Evolutionary conservation across 352 stramenopile genomes (phyloP).

Genomic region (Poterioochromonas sp.): DNA sequence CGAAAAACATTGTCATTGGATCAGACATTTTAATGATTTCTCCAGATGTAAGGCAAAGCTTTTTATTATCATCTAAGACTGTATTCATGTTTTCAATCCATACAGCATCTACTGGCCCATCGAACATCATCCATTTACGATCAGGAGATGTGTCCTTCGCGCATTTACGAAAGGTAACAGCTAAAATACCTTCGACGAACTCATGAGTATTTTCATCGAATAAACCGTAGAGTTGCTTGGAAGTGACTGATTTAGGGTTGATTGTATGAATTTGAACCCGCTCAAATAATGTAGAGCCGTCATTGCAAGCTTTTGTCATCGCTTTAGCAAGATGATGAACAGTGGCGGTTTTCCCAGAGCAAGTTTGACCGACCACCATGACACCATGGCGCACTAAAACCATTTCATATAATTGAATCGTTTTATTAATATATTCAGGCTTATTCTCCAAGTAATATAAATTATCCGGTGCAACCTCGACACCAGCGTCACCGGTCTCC

Average conservation of each 20-base stretch:
- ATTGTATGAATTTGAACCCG: constrained; percentile 57
- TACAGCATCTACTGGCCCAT: constrained; percentile 78
- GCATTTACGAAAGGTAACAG: constrained; percentile 76
- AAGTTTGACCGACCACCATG: constrained; percentile 87
- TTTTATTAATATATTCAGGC: constrained; percentile 77
- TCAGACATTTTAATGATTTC: constrained; percentile 82
- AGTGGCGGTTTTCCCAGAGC: constrained; percentile 80
- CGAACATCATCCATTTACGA: constrained; percentile 84
- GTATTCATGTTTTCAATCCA: constrained; percentile 90
- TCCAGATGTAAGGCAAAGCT: constrained; percentile 79
- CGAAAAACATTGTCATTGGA: constrained; percentile 91
- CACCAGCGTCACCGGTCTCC: constrained; percentile 58
- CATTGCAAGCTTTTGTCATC: constrained; percentile 64
- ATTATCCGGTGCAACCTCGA: constrained; percentile 51
- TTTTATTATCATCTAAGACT: constrained; percentile 85
- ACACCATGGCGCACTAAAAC: constrained; percentile 89
- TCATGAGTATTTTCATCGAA: constrained; percentile 87
- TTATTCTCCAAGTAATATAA: constrained; percentile 56
- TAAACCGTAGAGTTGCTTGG: constrained; percentile 82
- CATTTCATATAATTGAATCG: constrained; percentile 91
- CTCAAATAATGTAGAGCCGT: constrained; percentile 39
- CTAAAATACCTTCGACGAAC: constrained; percentile 82
- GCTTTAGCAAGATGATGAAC: constrained; percentile 77
- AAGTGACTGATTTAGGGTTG: constrained; percentile 84
- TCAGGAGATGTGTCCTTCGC: constrained; percentile 49